These are phyloP conservation scores for Luffa acutangula DNA, from an alignment of 306 rosid genomes.

Conservation along the genomic window DNA sequence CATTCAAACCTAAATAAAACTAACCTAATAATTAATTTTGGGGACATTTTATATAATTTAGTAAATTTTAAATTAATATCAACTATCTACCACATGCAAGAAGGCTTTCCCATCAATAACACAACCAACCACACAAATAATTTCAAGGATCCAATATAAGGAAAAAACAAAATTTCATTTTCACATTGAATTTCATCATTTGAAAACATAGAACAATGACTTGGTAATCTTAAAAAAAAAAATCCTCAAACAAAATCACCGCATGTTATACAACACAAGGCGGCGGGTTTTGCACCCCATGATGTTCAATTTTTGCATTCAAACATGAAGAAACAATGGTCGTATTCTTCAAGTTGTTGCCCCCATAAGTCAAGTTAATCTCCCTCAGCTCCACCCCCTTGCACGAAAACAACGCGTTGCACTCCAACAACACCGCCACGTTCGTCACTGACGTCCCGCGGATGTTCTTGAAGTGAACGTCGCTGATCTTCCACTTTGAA, in stretches of 20 bases:
- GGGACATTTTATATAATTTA: no score
- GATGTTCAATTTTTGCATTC: conserved; percentile 30
- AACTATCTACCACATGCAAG: no score
- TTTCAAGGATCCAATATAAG: no score
- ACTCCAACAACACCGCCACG: conserved; percentile 32
- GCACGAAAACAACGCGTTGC: conserved; percentile 43
- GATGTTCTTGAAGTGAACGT: conserved; percentile 48
- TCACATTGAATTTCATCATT: no score
- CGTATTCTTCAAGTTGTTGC: not conserved
- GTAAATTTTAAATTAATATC: no score
- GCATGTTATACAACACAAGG: conserved; percentile 10
- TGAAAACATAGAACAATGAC: not conserved
- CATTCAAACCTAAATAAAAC: no score
- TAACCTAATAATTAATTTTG: no score
- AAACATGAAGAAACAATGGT: conserved; percentile 22
- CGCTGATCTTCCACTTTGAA: conserved; percentile 47
- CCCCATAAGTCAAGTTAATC: conserved; percentile 26
- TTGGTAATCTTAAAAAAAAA: not conserved
- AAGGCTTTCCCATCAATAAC: no score
- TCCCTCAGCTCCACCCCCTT: conserved; percentile 25
- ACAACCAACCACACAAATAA: no score
- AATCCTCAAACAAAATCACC: not conserved
- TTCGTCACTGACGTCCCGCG: conserved; percentile 36
- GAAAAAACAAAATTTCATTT: no score
- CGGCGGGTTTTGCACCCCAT: conserved; percentile 36